These are phyloP conservation scores for Periconia digitata DNA, from an alignment of 2,329 filamentous ascomycete species.

Conservation along the genomic window DNA sequence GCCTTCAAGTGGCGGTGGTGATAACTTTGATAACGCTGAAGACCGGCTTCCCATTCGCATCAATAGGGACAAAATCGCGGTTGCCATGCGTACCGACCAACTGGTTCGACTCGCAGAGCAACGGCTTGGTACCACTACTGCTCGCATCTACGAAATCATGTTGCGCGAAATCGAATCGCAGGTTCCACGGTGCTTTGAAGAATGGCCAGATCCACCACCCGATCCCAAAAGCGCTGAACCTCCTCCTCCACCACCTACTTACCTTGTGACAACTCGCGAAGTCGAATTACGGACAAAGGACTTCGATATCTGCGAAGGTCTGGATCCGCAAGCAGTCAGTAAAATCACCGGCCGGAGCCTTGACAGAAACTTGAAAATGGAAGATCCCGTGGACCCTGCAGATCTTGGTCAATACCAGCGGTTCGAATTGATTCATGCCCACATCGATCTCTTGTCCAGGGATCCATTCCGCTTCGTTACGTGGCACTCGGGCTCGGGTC, in stretches of 20 bases:
- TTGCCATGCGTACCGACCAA: slow-evolving; percentile 77
- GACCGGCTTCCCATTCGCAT: slow-evolving; percentile 73
- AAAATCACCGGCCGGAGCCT: slow-evolving; percentile 25
- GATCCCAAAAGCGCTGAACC: slow-evolving; percentile 7
- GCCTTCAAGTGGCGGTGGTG: slow-evolving; percentile 1
- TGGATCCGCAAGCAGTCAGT: slow-evolving; percentile 33
- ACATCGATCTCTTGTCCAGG: slow-evolving; percentile 71
- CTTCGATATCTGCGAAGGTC: slow-evolving; percentile 44
- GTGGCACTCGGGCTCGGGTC: slow-evolving; percentile 63
- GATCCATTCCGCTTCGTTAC: slow-evolving; percentile 67
- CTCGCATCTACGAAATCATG: slow-evolving; percentile 74
- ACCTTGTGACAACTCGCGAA: slow-evolving; percentile 44
- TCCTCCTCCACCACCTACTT: slow-evolving; percentile 24
- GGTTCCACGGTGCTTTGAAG: slow-evolving; percentile 66
- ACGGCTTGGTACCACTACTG: slow-evolving; percentile 71
- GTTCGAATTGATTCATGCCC: slow-evolving; percentile 60
- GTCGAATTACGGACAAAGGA: slow-evolving; percentile 44
- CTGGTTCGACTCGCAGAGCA: slow-evolving; percentile 73
- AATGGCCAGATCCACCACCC: slow-evolving; percentile 41
- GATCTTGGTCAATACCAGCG: slow-evolving; percentile 26
- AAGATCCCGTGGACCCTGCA: slow-evolving; percentile 24
- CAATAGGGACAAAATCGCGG: slow-evolving; percentile 82
- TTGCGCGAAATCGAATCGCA: slow-evolving; percentile 71
- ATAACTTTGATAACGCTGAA: slow-evolving; percentile 46
- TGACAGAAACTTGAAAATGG: slow-evolving; percentile 18